These are phyloP conservation scores for Coelastrella sp. DNA, from an alignment of 139 green algal genomes.

Conservation along the genomic window DNA sequence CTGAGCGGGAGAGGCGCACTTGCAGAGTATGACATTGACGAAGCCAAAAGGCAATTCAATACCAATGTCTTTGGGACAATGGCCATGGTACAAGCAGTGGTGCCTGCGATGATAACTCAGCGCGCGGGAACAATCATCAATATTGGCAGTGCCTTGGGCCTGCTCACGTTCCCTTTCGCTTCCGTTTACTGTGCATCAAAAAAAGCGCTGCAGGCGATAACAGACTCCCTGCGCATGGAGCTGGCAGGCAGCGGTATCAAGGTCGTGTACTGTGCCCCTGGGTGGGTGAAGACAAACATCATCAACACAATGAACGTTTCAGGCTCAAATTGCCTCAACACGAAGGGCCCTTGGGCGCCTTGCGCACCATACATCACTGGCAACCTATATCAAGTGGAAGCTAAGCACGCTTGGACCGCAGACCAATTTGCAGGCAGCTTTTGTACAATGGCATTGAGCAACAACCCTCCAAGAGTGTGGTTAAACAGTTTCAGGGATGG, in stretches of 20 bases:
- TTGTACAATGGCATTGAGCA: conserved; percentile 26
- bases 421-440: conserved; percentile 38
- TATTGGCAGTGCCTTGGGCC: conserved; percentile 32
- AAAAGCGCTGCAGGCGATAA: conserved; percentile 35
- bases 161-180: conserved; percentile 40
- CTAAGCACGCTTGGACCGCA: conserved; percentile 17
- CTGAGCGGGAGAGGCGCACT: not conserved
- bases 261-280: conserved; percentile 39
- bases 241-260: conserved; percentile 38
- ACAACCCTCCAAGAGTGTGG: conserved; percentile 24
- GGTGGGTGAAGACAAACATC: conserved; percentile 47
- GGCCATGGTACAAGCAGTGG: conserved; percentile 40
- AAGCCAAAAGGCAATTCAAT: conserved; percentile 1
- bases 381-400: conserved; percentile 39
- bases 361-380: conserved; percentile 40
- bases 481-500: conserved; percentile 43
- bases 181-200: conserved; percentile 42
- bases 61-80: conserved; percentile 39
- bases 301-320: conserved; percentile 3
- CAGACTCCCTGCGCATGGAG: conserved; percentile 45
- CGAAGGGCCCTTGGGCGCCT: conserved; percentile 38
- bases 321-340: conserved; percentile 31
- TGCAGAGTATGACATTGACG: not conserved
- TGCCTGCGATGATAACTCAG: conserved; percentile 30
- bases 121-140: conserved; percentile 35